These are phyloP conservation scores for Acer saccharum DNA, from an alignment of 345 rosid species.

Conservation along the genomic window DNA sequence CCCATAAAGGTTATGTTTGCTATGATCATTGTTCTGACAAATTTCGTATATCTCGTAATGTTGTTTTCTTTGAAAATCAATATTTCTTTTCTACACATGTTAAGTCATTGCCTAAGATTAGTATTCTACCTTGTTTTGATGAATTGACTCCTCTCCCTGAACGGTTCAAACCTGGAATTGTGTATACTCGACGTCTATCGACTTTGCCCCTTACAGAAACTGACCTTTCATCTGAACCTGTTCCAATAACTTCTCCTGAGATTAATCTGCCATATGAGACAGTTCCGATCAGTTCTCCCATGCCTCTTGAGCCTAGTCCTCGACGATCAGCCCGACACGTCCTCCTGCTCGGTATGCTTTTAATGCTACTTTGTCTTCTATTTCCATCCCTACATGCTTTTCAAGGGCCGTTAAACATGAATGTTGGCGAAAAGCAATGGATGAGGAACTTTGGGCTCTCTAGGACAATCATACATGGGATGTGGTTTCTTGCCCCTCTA, in stretches of 20 bases:
- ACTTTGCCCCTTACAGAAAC: too few species aligned
- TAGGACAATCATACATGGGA: not conserved
- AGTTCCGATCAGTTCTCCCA: too few species aligned
- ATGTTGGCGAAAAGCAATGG: not conserved
- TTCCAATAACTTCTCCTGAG: too few species aligned
- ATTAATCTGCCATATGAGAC: too few species aligned
- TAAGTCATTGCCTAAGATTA: too few species aligned
- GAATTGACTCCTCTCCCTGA: too few species aligned
- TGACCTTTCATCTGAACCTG: too few species aligned
- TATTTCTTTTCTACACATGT: not conserved
- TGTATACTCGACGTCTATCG: too few species aligned
- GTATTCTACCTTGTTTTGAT: too few species aligned
- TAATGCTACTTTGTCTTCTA: not conserved
- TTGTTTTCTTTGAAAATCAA: not conserved
- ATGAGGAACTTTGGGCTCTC: slow-evolving; percentile 12
- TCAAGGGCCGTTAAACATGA: not conserved
- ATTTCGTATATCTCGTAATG: not conserved
- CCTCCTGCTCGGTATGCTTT: not conserved
- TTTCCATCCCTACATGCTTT: not conserved
- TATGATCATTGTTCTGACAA: not conserved
- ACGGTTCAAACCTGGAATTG: too few species aligned
- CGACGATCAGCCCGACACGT: too few species aligned
- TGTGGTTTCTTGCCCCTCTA: not conserved
- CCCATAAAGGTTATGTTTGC: slow-evolving; percentile 8
- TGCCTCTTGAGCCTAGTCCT: too few species aligned